Percentiles rank a stretch among this genome's conserved stretches.
These are phyloP conservation scores for Nemania serpens DNA, from an alignment of 2,329 filamentous ascomycete genomes.

Conservation along the genomic window DNA sequence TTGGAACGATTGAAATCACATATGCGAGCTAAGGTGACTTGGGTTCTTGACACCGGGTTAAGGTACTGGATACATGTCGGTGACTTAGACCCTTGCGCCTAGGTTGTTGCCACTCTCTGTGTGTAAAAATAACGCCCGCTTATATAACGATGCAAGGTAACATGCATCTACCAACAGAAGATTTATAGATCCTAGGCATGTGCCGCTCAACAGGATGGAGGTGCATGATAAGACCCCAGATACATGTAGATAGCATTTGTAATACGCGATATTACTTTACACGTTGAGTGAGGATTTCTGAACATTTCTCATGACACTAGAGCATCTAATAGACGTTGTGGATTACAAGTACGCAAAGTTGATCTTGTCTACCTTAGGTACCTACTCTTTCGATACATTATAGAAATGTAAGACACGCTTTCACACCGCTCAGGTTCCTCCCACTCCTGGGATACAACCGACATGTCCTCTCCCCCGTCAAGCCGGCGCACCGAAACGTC, in stretches of 20 bases:
- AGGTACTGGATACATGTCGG: background rate
- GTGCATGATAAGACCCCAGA: background rate
- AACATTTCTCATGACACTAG: no score
- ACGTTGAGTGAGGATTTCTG: no score
- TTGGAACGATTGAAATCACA: no score
- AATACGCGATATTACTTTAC: no score
- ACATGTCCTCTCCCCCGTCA: background rate
- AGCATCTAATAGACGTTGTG: no score
- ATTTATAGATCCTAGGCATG: slow-evolving; percentile 2
- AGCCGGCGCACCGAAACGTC: background rate
- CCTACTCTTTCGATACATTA: no score
- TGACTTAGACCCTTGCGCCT: background rate
- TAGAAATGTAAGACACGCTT: no score
- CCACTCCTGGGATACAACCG: no score
- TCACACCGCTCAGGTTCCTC: no score
- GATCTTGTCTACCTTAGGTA: no score
- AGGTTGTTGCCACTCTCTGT: background rate
- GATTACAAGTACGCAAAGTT: no score
- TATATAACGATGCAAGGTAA: background rate
- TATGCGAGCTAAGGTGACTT: background rate
- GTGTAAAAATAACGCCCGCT: background rate
- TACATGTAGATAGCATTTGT: no score
- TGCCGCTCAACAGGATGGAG: background rate
- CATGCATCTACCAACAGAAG: background rate
- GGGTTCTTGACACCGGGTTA: background rate